Base-by-base conservation (phyloP, 2,329 filamentous ascomycete species). In the Penicillium fuscoglaucum region DNA sequence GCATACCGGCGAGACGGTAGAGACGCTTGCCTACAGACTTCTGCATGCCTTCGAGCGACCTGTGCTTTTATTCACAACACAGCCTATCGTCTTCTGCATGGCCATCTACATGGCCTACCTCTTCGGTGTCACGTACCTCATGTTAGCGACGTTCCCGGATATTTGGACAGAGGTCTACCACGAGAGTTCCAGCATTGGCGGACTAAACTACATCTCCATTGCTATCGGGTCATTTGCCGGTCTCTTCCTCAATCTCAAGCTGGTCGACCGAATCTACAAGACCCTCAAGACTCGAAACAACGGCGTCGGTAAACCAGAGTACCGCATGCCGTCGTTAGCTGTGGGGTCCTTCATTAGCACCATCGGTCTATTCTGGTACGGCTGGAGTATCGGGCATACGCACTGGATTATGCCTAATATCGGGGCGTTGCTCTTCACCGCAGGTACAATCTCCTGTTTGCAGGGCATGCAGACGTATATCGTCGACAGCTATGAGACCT, bases 41-140 rank as follows among this genome's bases (percentile, higher is more conserved):
- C 26, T 52, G 10, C 53, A 57, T 44, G 47, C 53, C n/a, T 57
- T 59, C 26, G 53, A 52, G 47, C 77, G 84, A 0, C 85, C 85
- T 0, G 74, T 85, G 28, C 76, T 77, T 1, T 72, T 87, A 7
- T 72, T 87, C 0, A 63, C 61, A 1, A 83, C 82, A 2, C 83
- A 87, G 52, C 83, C 83, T 6, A 84, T 85, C 54, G 78, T 87
- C 26, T 82, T 84, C 60, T 74, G 81, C n/a, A 69, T 82, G 0
- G 76, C 83, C 0, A 35, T 81, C 5, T 81, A 85, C 61, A 79
- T 80, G 57, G 84, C 79, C 0, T 81, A 84, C 57, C 35, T 41
- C 49, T 52, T 41, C n/a, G 49, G 49, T 4, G 10, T 52, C 7
- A 41, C 37, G 5, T 52, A 41, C 10, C 37, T 52, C 6, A 21